A percentile compares a stretch with the other conserved stretches of the same genome.
These are phyloP conservation scores for Russula compacta DNA, from an alignment of 768 basidiomycete genomes.

Conservation along the genomic window DNA sequence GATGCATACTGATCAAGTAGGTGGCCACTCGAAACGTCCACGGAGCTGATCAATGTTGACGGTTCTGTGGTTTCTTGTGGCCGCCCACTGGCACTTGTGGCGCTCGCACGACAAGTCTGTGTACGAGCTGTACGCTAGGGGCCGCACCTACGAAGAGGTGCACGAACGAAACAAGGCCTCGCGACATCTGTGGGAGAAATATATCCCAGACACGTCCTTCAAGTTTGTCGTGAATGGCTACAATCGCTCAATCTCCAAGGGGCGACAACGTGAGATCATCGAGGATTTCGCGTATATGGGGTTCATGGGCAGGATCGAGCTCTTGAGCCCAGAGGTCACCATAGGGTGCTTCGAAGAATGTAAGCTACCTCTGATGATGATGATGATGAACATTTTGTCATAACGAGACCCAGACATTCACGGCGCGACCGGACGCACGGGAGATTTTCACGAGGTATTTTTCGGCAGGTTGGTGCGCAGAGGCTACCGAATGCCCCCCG, in stretches of 20 bases:
- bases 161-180: conserved; percentile 45
- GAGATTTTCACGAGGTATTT: conserved; percentile 61
- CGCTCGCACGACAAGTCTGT: conserved; percentile 33
- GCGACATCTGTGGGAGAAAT: conserved; percentile 46
- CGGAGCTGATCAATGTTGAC: neutral
- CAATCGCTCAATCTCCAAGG: conserved; percentile 64
- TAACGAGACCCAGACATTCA: conserved; percentile 40
- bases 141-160: conserved; percentile 56
- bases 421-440: conserved; percentile 45
- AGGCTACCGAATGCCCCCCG: neutral
- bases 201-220: conserved; percentile 63
- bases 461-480: conserved; percentile 80
- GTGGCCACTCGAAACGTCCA: conserved; percentile 26
- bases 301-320: conserved; percentile 69
- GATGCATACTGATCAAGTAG: conserved; percentile 82
- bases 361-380: conserved; percentile 29
- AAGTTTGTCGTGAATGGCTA: conserved; percentile 69
- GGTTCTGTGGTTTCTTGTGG: neutral
- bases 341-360: conserved; percentile 84
- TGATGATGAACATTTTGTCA: neutral
- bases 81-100: too few species aligned
- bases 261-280: conserved; percentile 55
- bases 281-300: conserved; percentile 82
- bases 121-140: conserved; percentile 71
- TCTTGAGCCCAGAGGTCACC: conserved; percentile 68